Conservation (phyloP, 352 stramenopile species). For the Thalassiosira oceanica region DNA sequence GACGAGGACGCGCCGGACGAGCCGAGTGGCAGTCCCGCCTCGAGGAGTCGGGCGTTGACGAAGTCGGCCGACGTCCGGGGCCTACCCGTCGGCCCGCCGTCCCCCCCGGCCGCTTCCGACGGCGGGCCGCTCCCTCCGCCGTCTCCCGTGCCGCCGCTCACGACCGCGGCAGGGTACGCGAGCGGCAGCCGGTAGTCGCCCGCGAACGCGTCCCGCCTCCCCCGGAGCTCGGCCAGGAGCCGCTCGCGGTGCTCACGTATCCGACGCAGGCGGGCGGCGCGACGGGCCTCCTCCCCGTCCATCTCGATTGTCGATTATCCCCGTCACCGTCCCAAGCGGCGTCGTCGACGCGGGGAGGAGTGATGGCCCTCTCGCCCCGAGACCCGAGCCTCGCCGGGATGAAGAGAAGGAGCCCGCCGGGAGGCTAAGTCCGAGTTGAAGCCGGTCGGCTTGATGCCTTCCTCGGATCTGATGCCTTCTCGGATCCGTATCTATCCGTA, state of each 20-base stretch:
- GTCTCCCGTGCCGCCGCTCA: background rate
- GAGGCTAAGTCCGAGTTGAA: no score
- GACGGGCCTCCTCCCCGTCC: no score
- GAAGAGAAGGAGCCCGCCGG: no score
- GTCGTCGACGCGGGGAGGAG: no score
- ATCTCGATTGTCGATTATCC: no score
- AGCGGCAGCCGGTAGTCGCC: conserved; percentile 26
- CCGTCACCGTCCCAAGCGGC: no score
- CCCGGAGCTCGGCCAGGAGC: conserved; percentile 10
- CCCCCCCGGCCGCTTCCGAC: background rate
- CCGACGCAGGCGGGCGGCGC: no score
- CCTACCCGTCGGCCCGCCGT: background rate
- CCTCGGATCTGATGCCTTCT: no score
- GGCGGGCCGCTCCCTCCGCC: background rate
- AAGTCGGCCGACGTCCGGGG: conserved; percentile 54
- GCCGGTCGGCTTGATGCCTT: no score
- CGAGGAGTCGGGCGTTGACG: conserved; percentile 61
- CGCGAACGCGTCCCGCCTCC: conserved; percentile 8
- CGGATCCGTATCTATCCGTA: no score
- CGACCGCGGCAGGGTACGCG: conserved; percentile 31
- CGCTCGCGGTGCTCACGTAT: conserved; percentile 18
- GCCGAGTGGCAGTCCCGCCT: conserved; percentile 62
- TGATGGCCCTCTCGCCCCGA: no score
- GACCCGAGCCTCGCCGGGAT: no score
- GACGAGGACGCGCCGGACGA: conserved; percentile 18